Percentiles rank a stretch among this genome's conserved stretches.
Conservation (phyloP, 768 basidiomycete genomes). For the Rhodocollybia butyracea region DNA sequence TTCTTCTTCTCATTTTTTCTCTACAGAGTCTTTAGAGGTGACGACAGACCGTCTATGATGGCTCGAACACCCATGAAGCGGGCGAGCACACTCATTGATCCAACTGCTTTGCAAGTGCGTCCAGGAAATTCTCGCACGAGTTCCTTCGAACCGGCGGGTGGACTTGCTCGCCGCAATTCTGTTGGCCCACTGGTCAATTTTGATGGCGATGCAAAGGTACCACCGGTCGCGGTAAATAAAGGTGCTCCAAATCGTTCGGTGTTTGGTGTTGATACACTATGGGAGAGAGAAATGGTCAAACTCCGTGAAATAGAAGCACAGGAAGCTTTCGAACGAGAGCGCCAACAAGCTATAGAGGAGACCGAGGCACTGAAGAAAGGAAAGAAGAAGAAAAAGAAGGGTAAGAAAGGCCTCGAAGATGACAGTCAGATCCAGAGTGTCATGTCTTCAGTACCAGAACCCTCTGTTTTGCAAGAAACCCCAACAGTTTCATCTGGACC, state of each 20-base stretch:
- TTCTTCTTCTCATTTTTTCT: not conserved
- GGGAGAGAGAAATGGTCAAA: slow-evolving; percentile 86
- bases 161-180: slow-evolving; percentile 47
- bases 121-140: slow-evolving; percentile 43
- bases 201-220: slow-evolving; percentile 44
- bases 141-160: slow-evolving; percentile 39
- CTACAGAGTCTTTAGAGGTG: slow-evolving; percentile 80
- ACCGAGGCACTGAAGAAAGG: slow-evolving; percentile 42
- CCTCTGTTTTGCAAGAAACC: slow-evolving; percentile 10
- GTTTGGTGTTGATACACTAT: slow-evolving; percentile 90
- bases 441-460: slow-evolving; percentile 2
- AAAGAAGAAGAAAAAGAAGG: slow-evolving; percentile 44
- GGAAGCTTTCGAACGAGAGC: slow-evolving; percentile 49
- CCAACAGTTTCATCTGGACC: slow-evolving; percentile 32
- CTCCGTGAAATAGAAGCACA: slow-evolving; percentile 70
- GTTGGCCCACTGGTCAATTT: slow-evolving; percentile 68
- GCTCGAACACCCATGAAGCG: slow-evolving; percentile 48
- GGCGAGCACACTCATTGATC: slow-evolving; percentile 73
- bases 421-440: not conserved
- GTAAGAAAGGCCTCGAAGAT: slow-evolving; percentile 20
- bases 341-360: slow-evolving; percentile 40
- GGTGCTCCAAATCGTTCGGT: slow-evolving; percentile 63
- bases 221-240: slow-evolving; percentile 22
- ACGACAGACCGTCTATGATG: slow-evolving; percentile 93
- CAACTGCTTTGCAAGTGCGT: slow-evolving; percentile 49